Conservation (phyloP, 2,329 filamentous ascomycete genomes). For the Aspergillus sp. region DNA sequence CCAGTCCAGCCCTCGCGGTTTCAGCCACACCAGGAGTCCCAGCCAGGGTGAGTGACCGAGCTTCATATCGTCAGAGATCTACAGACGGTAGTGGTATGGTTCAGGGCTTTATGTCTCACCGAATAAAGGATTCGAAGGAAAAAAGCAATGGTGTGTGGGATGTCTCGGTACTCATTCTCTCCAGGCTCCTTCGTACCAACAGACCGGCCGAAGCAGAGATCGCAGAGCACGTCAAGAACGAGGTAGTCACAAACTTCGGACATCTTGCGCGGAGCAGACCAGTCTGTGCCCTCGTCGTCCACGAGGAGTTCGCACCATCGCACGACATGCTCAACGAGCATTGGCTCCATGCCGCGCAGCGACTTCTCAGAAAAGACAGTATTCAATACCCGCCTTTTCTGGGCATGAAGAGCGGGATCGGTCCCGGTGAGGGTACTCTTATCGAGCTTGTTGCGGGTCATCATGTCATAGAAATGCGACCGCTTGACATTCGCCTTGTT, state of each 20-base stretch:
- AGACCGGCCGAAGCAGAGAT: slow-evolving; percentile 9
- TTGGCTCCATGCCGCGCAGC: slow-evolving; percentile 7
- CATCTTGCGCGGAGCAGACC: slow-evolving; percentile 10
- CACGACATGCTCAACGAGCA: background rate
- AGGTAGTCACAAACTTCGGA: slow-evolving; percentile 14
- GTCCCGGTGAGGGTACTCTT: slow-evolving; percentile 5
- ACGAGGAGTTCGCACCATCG: slow-evolving; percentile 12
- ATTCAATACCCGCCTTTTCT: slow-evolving; percentile 5
- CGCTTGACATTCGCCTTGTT: slow-evolving; percentile 8
- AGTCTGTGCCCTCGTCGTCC: background rate
- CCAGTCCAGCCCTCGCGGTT: slow-evolving; percentile 10
- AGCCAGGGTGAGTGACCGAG: slow-evolving; percentile 9
- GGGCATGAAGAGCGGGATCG: background rate
- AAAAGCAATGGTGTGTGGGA: slow-evolving; percentile 9
- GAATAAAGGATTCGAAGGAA: slow-evolving; percentile 11
- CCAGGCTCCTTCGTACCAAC: slow-evolving; percentile 6
- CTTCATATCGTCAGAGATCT: background rate
- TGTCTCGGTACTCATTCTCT: slow-evolving; percentile 8
- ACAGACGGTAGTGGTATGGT: background rate
- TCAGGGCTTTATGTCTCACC: background rate
- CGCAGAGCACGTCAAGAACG: slow-evolving; percentile 12
- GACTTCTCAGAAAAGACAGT: slow-evolving; percentile 9
- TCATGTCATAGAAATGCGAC: slow-evolving; percentile 12
- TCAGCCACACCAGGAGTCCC: slow-evolving; percentile 4
- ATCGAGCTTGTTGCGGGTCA: slow-evolving; percentile 8